Evolutionary conservation across 768 basidiomycete species (phyloP).

Genomic region (Lactifluus hygrophoroides): DNA sequence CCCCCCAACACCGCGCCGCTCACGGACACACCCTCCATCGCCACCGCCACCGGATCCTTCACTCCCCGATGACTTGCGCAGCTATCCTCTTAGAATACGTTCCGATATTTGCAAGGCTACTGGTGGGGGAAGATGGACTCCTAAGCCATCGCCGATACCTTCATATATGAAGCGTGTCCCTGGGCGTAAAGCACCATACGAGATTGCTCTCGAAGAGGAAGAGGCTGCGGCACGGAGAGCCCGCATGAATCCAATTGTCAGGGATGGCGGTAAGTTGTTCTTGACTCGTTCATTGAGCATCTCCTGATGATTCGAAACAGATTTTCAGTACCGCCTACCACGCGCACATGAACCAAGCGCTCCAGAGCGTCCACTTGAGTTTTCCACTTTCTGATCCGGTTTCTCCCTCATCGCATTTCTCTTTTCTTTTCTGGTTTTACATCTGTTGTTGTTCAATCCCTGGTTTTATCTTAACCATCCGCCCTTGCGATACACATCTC

Average conservation of each 20-base stretch:
- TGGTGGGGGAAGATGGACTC: constrained; percentile 69
- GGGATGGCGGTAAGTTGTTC: constrained; percentile 36
- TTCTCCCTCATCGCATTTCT: neutral
- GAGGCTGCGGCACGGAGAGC: constrained; percentile 44
- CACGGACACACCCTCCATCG: constrained; percentile 27
- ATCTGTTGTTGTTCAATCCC: constrained; percentile 9
- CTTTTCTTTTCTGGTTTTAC: neutral
- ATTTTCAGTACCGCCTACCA: constrained; percentile 60
- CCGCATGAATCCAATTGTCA: constrained; percentile 54
- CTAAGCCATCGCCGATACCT: constrained; percentile 46
- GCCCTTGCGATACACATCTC: constrained; percentile 2
- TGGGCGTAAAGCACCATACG: constrained; percentile 58
- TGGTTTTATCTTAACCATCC: neutral
- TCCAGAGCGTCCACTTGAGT: constrained; percentile 38
- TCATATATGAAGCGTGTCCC: constrained; percentile 45
- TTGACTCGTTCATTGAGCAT: neutral
- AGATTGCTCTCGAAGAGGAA: constrained; percentile 61
- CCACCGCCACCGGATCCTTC: constrained; percentile 26
- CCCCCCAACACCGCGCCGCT: constrained; percentile 23
- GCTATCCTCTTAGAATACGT: constrained; percentile 63
- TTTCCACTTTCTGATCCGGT: constrained; percentile 52
- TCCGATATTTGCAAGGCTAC: constrained; percentile 67
- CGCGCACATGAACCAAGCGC: constrained; percentile 39
- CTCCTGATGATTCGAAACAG: constrained; percentile 24
- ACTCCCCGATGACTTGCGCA: constrained; percentile 57